Percentiles rank a stretch among this genome's conserved stretches.
These are phyloP conservation scores for Chytriomyces sp. DNA, from an alignment of 192 early-diverging fungal species.

Conservation along the genomic window DNA sequence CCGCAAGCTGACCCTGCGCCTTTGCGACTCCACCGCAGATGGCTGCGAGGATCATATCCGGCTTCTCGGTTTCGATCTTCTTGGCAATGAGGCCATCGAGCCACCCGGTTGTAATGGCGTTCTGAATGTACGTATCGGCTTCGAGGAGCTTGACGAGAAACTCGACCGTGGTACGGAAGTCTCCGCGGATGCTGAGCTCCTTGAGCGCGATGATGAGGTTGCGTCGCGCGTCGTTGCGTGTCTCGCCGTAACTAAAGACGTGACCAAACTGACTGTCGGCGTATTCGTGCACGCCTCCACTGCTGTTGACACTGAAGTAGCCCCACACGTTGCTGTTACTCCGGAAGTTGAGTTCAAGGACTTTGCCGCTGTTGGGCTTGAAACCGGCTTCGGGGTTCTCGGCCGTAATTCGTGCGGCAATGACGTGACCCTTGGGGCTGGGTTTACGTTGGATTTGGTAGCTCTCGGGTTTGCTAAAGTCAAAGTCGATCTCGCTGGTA, in stretches of 20 bases:
- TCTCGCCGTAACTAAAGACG: constrained; percentile 96
- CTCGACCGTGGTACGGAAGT: constrained; percentile 98
- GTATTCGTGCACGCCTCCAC: constrained; percentile 96
- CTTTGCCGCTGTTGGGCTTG: constrained; percentile 95
- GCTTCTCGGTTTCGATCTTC: constrained; percentile 87
- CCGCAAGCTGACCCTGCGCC: constrained; percentile 70
- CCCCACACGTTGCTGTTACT: constrained; percentile 97
- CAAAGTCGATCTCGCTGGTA: constrained; percentile 91
- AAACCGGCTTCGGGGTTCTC: constrained; percentile 99
- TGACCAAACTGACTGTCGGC: constrained; percentile 99
- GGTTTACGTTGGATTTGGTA: constrained; percentile 88
- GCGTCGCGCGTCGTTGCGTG: constrained; percentile 88
- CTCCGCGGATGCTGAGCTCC: constrained; percentile 97
- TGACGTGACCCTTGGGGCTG: constrained; percentile 93
- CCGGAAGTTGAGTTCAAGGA: constrained; percentile 97
- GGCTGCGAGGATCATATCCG: constrained; percentile 85
- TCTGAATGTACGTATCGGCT: constrained; percentile 83
- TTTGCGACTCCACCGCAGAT: constrained; percentile 91
- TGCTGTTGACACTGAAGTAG: constrained; percentile 95
- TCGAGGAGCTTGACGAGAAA: constrained; percentile 94
- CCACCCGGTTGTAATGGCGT: constrained; percentile 94
- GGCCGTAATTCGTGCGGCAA: constrained; percentile 97
- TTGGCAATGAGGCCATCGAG: constrained; percentile 88
- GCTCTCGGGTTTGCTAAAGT: constrained; percentile 75
- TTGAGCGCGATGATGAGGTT: constrained; percentile 97